A percentile compares a stretch with the other conserved stretches of the same genome.
Evolutionary conservation across 164 flowering plant genomes (phyloP).

Genomic region (Vitis rupestris): DNA sequence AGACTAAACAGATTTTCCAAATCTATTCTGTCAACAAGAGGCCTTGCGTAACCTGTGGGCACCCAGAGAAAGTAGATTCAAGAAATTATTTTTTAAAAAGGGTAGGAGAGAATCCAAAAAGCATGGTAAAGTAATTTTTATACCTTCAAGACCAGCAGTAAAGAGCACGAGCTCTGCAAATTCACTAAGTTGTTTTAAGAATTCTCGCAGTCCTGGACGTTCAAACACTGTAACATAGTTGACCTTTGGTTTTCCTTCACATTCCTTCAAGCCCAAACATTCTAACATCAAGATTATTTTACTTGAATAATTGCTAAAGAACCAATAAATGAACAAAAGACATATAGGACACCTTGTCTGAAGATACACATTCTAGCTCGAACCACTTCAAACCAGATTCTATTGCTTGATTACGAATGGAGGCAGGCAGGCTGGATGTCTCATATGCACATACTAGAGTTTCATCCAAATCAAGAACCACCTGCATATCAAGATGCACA

Average conservation of each 20-base stretch:
- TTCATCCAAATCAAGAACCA: constrained; percentile 82
- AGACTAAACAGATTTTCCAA: constrained; percentile 47
- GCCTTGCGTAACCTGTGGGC: constrained; percentile 81
- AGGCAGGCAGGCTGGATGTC: constrained; percentile 61
- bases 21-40: constrained; percentile 88
- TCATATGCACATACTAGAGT: constrained; percentile 82
- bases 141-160: constrained; percentile 99
- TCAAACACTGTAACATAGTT: constrained; percentile 96
- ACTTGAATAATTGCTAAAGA: not conserved
- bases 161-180: constrained; percentile 91
- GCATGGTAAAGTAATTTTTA: constrained; percentile 10
- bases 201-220: constrained; percentile 89
- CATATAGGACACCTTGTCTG: constrained; percentile 61
- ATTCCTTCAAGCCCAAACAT: constrained; percentile 52
- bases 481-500: constrained; percentile 33
- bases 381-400: constrained; percentile 78
- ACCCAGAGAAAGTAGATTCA: not conserved
- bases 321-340: not conserved
- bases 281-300: not conserved
- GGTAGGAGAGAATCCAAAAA: not conserved
- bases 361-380: constrained; percentile 73
- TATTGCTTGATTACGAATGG: constrained; percentile 56
- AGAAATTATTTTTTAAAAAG: not conserved
- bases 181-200: constrained; percentile 62
- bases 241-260: constrained; percentile 82